Base-by-base conservation (phyloP, 768 basidiomycete genomes). In the Lentinula sp. region DNA sequence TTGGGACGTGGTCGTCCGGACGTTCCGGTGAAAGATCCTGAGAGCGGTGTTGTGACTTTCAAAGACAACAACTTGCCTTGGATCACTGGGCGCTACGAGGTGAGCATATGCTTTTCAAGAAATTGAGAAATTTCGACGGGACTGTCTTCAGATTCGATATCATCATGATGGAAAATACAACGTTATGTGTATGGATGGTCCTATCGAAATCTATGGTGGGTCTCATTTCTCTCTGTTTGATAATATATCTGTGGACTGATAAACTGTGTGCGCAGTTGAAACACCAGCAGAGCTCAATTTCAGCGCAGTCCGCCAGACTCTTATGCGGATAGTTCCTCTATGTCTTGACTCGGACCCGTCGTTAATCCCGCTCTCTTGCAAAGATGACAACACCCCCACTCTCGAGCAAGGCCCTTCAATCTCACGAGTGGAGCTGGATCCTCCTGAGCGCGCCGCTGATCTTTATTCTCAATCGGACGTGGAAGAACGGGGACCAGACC, bases 91-190 rank as follows among this genome's bases (percentile, higher is more conserved):
- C 75, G 75, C 56, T 99, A 98, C 70, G 97, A 99, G 79, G 86
- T 93, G 66, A 74, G 72, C 39, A 55, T 13, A 3, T 33, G 4
- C n/a, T 32, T 54, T 15, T 9, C 23, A 33, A 45, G n/a, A 23
- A 28, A 46, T 9, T 36, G 35, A 45, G n/a, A 23, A 28, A 28
- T 51, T 23, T 32, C 33, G 28, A 50, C 39, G 45, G 20, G 13
- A 20, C 20, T 16, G 13, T 4, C 49, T 53, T 32, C 63, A 91
- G 90, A 78, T 90, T 62, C 87, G 93, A 3, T 95, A 95, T 70
- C 97, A 99, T 68, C 95, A 98, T 68, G 93, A 97, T 71, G 95
- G 94, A 52, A 98, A 95, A 72, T 91, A 99, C 74, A 97, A 95
- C 72, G 97, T 98, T 60, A 90, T 98, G 84, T 84, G 86, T 57